Evolutionary conservation across 73 alveolate species (phyloP), one percentile per base, ranked within the genome.

Genomic region (Paramecium bursaria): DNA sequence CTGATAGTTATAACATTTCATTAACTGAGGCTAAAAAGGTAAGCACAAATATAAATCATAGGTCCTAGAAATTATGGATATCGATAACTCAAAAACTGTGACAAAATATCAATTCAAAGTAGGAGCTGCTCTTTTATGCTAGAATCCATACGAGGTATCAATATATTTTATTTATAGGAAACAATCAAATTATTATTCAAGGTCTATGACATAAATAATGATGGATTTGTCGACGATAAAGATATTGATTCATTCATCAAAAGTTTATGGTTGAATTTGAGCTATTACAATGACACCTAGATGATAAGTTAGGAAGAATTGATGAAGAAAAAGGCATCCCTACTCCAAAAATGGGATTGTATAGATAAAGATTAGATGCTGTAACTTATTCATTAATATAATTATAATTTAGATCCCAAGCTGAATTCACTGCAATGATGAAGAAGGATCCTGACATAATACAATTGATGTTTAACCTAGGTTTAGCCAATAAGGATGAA

Each of bases 401-500:
- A 39, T 39, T 39, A 7, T 39, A 7, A 5, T 7, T 39, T 39
- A 39, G 49, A 39, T 39, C 49, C 33, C 27, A 19, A 31, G 89
- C 51, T 31, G 89, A 79, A 54, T 79, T 44, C 42, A 23, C 26
- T 22, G 74, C 29, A 0, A 53, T 79, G 74, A 33, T 79, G 54
- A 4, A 55, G 14, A 79, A 73, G 46, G 89, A 79, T 54, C 89
- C 89, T 10, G 89, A 79, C 44, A 52, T 79, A 2, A 49, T 53
- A 14, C 42, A 53, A 25, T 67, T 53, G 2, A 14, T 79, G 74
- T 54, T 0, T 17, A 39, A 49, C 15, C 31, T 79, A 61, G 89
- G 89, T 21, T 79, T 79, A 15, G 76, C 76, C 17, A 79, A 61
- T 55, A 61, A 73, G 26, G 89, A 48, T 30, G 89, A 79, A 54